phyloP scores from a whole-genome alignment of 768 basidiomycete genomes.

The Mycena albidolilacea region DNA sequence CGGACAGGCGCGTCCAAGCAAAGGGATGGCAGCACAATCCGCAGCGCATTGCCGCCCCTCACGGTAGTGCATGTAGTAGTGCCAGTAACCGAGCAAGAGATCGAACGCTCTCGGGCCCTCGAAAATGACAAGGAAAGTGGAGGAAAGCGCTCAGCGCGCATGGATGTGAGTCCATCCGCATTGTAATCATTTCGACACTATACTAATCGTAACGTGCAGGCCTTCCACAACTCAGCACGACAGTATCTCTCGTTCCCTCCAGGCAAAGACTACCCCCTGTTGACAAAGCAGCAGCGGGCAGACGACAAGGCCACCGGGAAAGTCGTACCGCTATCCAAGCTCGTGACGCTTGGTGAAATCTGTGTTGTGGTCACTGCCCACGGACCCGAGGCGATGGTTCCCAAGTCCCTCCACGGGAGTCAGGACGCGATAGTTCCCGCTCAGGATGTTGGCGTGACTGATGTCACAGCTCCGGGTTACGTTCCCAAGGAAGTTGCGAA shows the following conservation, averaged over 20 bases:
- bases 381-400: no score
- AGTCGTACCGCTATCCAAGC: neutral
- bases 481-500: neutral
- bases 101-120: neutral
- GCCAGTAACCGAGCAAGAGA: neutral
- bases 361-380: neutral
- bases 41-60: neutral
- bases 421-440: neutral
- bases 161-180: neutral
- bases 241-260: no score
- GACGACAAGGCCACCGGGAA: neutral
- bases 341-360: neutral
- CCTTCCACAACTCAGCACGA: no score
- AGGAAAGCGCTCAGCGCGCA: neutral
- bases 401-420: neutral
- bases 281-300: no score
- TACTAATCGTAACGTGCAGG: no score
- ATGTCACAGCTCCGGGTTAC: neutral
- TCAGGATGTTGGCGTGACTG: neutral
- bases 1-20: neutral
- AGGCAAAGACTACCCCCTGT: no score
- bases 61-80: neutral
- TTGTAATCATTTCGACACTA: no score
- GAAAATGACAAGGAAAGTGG: neutral
- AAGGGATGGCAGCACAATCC: neutral